Percentiles rank a stretch among this genome's conserved stretches.
Conservation (phyloP, 2,329 filamentous ascomycete species). For the Fusarium continuum region DNA sequence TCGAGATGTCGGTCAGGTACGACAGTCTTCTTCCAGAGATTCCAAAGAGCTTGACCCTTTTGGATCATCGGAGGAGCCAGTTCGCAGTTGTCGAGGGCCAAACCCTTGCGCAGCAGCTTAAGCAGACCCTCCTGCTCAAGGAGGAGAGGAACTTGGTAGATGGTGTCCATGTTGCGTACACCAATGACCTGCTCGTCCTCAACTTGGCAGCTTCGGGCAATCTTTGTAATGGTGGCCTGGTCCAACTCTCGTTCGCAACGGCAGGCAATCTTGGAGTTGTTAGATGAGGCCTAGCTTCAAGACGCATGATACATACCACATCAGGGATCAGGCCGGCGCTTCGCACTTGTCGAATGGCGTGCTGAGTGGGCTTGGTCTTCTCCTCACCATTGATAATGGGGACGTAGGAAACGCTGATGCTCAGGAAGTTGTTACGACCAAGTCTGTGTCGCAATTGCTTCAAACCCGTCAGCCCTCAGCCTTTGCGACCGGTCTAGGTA, state of each 20-base stretch:
- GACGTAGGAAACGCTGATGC: conserved; percentile 89
- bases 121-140: conserved; percentile 84
- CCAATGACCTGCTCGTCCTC: conserved; percentile 85
- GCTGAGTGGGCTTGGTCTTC: conserved; percentile 97
- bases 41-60: conserved; percentile 77
- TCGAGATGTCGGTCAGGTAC: conserved; percentile 71
- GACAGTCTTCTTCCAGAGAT: conserved; percentile 78
- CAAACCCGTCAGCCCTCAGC: background rate
- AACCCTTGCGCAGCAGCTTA: conserved; percentile 68
- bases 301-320: conserved; percentile 58
- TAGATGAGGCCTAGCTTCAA: background rate
- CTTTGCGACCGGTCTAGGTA: background rate
- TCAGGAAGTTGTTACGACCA: conserved; percentile 82
- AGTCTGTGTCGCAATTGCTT: conserved; percentile 75
- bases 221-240: conserved; percentile 80
- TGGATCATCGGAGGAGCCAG: conserved; percentile 63
- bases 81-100: conserved; percentile 69
- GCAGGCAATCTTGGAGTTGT: conserved; percentile 77
- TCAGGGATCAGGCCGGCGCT: conserved; percentile 80
- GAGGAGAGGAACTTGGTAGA: conserved; percentile 94
- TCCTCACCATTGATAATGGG: conserved; percentile 76
- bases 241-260: conserved; percentile 84
- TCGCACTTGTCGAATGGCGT: conserved; percentile 84
- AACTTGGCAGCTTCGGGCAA: conserved; percentile 89
- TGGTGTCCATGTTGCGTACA: conserved; percentile 89